These are phyloP conservation scores for Didymella pomorum DNA, from an alignment of 2,329 filamentous ascomycete genomes.

Conservation along the genomic window DNA sequence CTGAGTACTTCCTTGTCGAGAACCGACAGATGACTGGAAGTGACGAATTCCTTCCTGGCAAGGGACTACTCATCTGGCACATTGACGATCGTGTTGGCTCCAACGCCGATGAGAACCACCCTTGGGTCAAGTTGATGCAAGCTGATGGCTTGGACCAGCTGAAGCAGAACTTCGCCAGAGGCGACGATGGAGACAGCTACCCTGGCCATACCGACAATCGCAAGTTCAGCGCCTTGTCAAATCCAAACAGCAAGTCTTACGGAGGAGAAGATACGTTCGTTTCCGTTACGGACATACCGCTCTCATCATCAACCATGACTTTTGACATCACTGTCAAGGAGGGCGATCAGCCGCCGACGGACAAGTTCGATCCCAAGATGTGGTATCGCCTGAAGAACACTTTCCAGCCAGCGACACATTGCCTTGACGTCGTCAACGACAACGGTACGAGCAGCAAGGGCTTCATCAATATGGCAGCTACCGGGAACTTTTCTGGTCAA, in stretches of 20 bases:
- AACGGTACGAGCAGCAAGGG: constrained; percentile 23
- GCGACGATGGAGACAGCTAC: constrained; percentile 33
- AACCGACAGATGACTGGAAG: constrained; percentile 31
- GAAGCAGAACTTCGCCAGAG: constrained; percentile 20
- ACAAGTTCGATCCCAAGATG: constrained; percentile 24
- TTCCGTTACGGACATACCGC: constrained; percentile 30
- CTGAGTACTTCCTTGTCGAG: constrained; percentile 35
- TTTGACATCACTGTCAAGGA: constrained; percentile 33
- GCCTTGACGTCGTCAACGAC: constrained; percentile 38
- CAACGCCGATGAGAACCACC: constrained; percentile 33
- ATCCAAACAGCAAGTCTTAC: constrained; percentile 33
- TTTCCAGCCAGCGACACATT: constrained; percentile 20
- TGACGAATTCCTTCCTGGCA: constrained; percentile 31
- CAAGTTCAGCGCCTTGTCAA: constrained; percentile 25
- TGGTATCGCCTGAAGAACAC: constrained; percentile 39
- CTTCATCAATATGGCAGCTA: constrained; percentile 26
- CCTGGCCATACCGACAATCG: constrained; percentile 28
- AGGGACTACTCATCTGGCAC: constrained; percentile 36
- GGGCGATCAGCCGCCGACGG: constrained; percentile 7
- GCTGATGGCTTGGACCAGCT: constrained; percentile 33
- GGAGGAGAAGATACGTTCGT: constrained; percentile 29
- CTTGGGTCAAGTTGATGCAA: constrained; percentile 33
- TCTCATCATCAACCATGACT: constrained; percentile 26
- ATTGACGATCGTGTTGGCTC: constrained; percentile 25
- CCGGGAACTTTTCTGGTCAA: constrained; percentile 34